Evolutionary conservation across 75 land plant genomes (phyloP), one percentile per base, ranked within the genome.

Genomic region (Ceratopteris richardii): DNA sequence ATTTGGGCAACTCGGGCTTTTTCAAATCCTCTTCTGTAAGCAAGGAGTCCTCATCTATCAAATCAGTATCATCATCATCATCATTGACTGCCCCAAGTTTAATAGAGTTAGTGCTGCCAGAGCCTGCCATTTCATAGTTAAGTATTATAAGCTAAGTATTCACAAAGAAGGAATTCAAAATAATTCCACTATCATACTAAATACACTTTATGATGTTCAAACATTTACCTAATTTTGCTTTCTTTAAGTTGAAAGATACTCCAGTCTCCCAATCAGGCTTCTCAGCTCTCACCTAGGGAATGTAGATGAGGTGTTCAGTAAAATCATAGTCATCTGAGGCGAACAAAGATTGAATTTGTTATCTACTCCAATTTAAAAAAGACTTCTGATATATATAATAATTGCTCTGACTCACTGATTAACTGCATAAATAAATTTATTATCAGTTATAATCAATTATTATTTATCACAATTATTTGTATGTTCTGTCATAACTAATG

Each of bases 1-100:
- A 1, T 56, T 59, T 30, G 52, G 92, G 88, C 36, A 90, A 25
- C 29, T 74, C 80, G 1, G 99, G 99, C 31, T 68, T 83, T 76
- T 78, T 84, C 78, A 87, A 60, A 39, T 95, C 99, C 66, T 95
- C 99, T 54, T 90, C 99, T 33, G 97, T 86, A 10, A 95, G 72
- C 22, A 95, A 80, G 21, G 76, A 80, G 27, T 95, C 99, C 42
- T 95, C 99, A 52, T 95, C 93, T 42, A 95, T 76, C 52, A 95
- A 72, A 70, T 95, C 97, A 31, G 65, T 56, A 37, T 82, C 85
- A 72, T 88, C 89, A 58, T 75, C 84, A 43, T 79, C 57, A 65
- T 82, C 71, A n/a, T n/a, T n/a, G 44, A 83, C 7, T 51, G 75
- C 78, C 0, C 79, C 81, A 21, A 80, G 33, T 37, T 30, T 25